A percentile compares a stretch with the other conserved stretches of the same genome.
These are phyloP conservation scores for Circinella minor DNA, from an alignment of 371 early-diverging fungal genomes.

Conservation along the genomic window DNA sequence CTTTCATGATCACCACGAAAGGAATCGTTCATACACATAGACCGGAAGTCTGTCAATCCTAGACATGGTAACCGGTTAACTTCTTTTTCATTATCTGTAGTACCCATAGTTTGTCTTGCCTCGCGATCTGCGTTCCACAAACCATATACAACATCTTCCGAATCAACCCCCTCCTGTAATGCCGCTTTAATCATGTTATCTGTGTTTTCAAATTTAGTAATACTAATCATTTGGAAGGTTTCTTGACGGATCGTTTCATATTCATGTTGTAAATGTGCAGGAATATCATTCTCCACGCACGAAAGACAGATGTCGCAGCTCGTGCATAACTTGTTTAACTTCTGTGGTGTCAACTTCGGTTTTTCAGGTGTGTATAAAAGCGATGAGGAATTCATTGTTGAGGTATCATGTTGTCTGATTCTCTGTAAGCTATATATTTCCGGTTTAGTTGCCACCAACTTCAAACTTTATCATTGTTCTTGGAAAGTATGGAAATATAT, in stretches of 20 bases:
- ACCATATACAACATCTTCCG: no score
- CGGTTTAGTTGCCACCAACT: no score
- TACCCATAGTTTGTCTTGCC: neutral
- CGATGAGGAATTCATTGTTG: no score
- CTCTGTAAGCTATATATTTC: no score
- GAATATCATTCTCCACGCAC: neutral
- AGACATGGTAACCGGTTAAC: neutral
- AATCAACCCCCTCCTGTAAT: no score
- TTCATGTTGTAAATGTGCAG: neutral
- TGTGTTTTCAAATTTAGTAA: neutral
- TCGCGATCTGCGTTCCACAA: no score
- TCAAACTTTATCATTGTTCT: no score
- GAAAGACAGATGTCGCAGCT: neutral
- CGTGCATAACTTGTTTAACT: neutral
- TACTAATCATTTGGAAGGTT: neutral
- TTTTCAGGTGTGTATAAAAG: constrained; percentile 5
- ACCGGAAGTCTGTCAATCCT: neutral
- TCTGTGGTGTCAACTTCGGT: neutral
- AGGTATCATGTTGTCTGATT: no score
- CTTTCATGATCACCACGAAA: neutral
- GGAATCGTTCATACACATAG: no score
- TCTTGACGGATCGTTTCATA: neutral
- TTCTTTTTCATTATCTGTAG: neutral
- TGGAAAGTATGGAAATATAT: no score
- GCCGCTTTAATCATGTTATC: no score